A percentile compares a stretch with the other conserved stretches of the same genome.
phyloP scores from a whole-genome alignment of 1,284 basidiomycete genomes.

The Mycena sp. region DNA sequence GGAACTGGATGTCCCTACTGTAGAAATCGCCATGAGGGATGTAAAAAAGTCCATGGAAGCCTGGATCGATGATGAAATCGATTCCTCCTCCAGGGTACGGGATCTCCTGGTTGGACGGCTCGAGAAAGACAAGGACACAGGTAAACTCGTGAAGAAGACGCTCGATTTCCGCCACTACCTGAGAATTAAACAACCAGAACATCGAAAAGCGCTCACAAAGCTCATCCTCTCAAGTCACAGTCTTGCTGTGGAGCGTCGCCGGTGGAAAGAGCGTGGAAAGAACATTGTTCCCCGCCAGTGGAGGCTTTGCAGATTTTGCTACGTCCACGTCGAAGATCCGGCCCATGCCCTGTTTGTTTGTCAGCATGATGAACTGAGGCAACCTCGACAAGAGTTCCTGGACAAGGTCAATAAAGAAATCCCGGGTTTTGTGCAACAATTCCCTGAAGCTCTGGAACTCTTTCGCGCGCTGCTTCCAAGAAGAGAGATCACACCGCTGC shows the following conservation, averaged over 20 bases:
- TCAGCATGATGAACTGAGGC: neutral
- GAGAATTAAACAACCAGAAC: constrained; percentile 8
- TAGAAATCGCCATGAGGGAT: neutral
- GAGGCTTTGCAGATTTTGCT: constrained; percentile 16
- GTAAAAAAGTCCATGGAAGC: neutral
- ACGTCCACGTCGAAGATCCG: constrained; percentile 6
- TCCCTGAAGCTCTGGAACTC: neutral
- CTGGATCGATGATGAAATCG: constrained; percentile 13
- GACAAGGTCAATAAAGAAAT: neutral
- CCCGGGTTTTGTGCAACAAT: neutral
- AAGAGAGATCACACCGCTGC: constrained; percentile 7
- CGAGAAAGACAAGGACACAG: neutral
- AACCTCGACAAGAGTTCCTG: neutral
- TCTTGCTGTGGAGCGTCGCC: constrained; percentile 11
- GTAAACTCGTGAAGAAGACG: neutral
- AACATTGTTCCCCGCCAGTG: neutral
- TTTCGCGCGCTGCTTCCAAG: neutral
- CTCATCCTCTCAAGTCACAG: constrained; percentile 8
- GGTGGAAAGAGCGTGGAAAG: constrained; percentile 8
- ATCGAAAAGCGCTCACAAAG: constrained; percentile 13
- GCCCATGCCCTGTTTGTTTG: constrained; percentile 11
- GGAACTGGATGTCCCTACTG: neutral
- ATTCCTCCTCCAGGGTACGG: neutral
- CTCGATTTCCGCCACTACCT: constrained; percentile 16
- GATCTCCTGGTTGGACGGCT: constrained; percentile 3